These are phyloP conservation scores for Neurospora sp. DNA, from an alignment of 495 filamentous ascomycete species.

Conservation along the genomic window DNA sequence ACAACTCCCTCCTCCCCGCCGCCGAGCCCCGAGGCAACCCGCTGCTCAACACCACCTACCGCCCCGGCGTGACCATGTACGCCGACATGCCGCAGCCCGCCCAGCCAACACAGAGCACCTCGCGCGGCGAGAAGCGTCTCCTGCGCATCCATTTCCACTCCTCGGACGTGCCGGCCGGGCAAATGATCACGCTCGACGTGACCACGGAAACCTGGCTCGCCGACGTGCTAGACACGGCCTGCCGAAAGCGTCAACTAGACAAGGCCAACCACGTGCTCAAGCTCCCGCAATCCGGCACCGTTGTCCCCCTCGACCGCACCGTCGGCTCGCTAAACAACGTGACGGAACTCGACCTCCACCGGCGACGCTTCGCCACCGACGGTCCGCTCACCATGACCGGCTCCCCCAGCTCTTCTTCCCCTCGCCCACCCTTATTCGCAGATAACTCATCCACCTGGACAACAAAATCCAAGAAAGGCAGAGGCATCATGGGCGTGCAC, in stretches of 20 bases:
- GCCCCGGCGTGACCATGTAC: conserved; percentile 43
- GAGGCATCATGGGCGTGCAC: conserved; percentile 47
- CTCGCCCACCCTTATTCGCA: conserved; percentile 65
- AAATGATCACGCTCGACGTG: conserved; percentile 67
- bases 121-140: conserved; percentile 69
- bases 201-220: conserved; percentile 91
- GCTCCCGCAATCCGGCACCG: conserved; percentile 71
- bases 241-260: conserved; percentile 79
- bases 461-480: conserved; percentile 46
- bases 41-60: conserved; percentile 46
- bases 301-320: conserved; percentile 72
- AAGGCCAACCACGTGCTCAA: conserved; percentile 84
- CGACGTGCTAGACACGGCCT: conserved; percentile 84
- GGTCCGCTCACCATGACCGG: conserved; percentile 65
- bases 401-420: conserved; percentile 70
- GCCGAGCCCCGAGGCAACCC: conserved; percentile 44
- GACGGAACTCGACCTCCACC: conserved; percentile 74
- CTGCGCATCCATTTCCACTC: conserved; percentile 69
- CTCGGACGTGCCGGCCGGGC: conserved; percentile 49
- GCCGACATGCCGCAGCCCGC: conserved; percentile 56
- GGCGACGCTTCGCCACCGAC: conserved; percentile 74
- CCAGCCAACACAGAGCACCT: conserved; percentile 40
- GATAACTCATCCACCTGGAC: conserved; percentile 48
- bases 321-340: conserved; percentile 81
- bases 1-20: conserved; percentile 17